phyloP scores from a whole-genome alignment of 257 asterid species.

The Solanum habrochaites region DNA sequence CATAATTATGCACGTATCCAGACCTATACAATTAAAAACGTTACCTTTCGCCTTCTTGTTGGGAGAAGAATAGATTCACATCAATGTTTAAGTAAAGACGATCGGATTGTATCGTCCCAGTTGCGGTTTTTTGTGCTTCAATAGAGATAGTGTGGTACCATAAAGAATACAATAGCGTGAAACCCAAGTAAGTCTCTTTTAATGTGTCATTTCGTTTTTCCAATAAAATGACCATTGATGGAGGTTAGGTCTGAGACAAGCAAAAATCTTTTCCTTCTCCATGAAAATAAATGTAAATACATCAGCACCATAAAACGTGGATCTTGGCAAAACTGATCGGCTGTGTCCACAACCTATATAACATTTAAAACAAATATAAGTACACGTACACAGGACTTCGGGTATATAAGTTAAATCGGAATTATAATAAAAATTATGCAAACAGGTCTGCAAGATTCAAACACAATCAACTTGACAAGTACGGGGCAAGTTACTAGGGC shows the following conservation, averaged over 20 bases:
- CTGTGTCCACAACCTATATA: slow-evolving; percentile 33
- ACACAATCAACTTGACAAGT: slow-evolving; percentile 42
- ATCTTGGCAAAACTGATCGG: slow-evolving; percentile 77
- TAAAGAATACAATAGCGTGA: slow-evolving; percentile 44
- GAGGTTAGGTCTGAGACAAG: slow-evolving; percentile 50
- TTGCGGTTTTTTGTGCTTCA: slow-evolving; percentile 34
- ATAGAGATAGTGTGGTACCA: slow-evolving; percentile 27
- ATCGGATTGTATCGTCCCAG: slow-evolving; percentile 36
- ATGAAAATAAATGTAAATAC: slow-evolving; percentile 62
- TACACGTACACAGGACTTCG: background rate
- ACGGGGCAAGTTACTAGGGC: slow-evolving; percentile 32
- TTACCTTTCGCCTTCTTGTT: slow-evolving; percentile 10
- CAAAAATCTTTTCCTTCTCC: slow-evolving; percentile 48
- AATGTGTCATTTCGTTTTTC: slow-evolving; percentile 24
- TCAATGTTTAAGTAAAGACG: slow-evolving; percentile 32
- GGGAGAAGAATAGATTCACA: slow-evolving; percentile 20
- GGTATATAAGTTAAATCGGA: background rate
- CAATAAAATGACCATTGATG: slow-evolving; percentile 54
- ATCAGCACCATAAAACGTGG: slow-evolving; percentile 75
- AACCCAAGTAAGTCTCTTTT: slow-evolving; percentile 63
- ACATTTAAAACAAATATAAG: no score
- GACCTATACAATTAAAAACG: background rate
- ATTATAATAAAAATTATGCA: slow-evolving; percentile 20
- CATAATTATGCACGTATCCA: no score
- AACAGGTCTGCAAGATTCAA: slow-evolving; percentile 45